Percentiles rank a stretch among this genome's conserved stretches.
These are phyloP conservation scores for Hapsidospora chrysogenum DNA, from an alignment of 495 filamentous ascomycete species.

Conservation along the genomic window DNA sequence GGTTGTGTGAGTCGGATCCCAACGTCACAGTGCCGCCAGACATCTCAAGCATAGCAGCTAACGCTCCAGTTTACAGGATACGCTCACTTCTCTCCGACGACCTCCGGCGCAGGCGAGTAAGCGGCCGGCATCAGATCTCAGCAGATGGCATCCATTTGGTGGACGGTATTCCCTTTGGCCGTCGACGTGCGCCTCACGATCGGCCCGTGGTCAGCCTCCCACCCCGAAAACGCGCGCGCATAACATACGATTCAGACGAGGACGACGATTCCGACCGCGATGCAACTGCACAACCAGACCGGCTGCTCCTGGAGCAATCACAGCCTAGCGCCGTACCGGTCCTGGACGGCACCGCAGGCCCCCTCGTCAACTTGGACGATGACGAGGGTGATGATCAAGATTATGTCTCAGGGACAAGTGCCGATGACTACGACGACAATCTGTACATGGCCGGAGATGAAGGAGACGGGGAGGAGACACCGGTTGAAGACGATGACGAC, in stretches of 20 bases:
- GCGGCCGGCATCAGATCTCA: constrained; percentile 73
- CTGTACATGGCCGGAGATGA: not conserved
- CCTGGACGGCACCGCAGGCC: constrained; percentile 6
- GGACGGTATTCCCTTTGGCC: constrained; percentile 80
- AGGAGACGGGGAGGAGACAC: not conserved
- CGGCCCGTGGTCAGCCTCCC: constrained; percentile 62
- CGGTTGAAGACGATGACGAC: constrained; percentile 9
- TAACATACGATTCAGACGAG: constrained; percentile 23
- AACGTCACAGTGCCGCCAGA: constrained; percentile 3
- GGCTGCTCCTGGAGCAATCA: constrained; percentile 22
- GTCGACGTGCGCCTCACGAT: constrained; percentile 36
- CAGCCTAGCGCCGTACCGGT: too few species aligned
- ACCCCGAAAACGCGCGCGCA: constrained; percentile 51
- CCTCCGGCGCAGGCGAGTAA: constrained; percentile 52
- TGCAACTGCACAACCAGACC: constrained; percentile 10
- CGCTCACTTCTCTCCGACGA: constrained; percentile 65
- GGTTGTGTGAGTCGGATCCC: constrained; percentile 46
- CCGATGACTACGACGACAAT: constrained; percentile 1
- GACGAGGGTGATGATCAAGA: constrained; percentile 12
- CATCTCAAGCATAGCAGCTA: constrained; percentile 1
- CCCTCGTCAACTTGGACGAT: too few species aligned
- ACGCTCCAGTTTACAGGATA: constrained; percentile 37
- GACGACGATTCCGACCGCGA: constrained; percentile 9
- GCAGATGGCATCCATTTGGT: constrained; percentile 65
- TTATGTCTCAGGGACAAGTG: too few species aligned